These are phyloP conservation scores for Blepharisma stoltei DNA, from an alignment of 73 alveolate genomes.

Conservation along the genomic window DNA sequence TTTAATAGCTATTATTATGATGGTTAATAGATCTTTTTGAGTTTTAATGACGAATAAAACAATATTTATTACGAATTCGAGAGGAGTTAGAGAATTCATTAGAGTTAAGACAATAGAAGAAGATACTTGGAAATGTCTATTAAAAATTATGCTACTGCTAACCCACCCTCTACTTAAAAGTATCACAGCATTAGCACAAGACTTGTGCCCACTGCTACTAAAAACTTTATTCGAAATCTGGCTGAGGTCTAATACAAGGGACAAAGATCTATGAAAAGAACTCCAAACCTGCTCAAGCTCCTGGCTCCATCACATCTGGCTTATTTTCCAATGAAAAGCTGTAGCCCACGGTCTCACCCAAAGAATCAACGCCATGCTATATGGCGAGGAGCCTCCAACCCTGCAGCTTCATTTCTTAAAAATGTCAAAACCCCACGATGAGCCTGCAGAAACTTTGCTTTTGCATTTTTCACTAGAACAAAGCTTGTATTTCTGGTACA, in stretches of 20 bases:
- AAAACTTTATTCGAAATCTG: slow-evolving; percentile 1
- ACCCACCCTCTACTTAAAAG: background rate
- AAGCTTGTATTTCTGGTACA: background rate
- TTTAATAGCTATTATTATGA: too few relatives aligned
- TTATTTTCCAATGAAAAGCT: background rate
- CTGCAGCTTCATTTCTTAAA: background rate
- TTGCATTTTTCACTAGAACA: background rate
- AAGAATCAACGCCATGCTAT: background rate
- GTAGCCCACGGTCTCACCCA: background rate
- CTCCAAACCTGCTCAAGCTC: background rate
- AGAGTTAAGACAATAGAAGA: background rate
- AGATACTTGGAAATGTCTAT: background rate
- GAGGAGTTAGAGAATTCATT: background rate
- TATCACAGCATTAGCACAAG: background rate
- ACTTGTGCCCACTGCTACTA: background rate
- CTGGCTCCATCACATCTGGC: slow-evolving; percentile 4
- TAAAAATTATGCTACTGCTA: background rate
- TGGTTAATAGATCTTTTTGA: too few relatives aligned
- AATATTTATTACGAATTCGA: too few relatives aligned
- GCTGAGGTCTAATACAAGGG: slow-evolving; percentile 16
- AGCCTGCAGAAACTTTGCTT: background rate
- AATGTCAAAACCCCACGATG: background rate
- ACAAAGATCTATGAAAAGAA: background rate
- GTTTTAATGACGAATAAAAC: too few relatives aligned
- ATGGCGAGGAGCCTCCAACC: background rate